Percentiles rank a stretch among this genome's conserved stretches.
Conservation (phyloP, 2,329 filamentous ascomycete genomes). For the Escovopsis sp. region DNA sequence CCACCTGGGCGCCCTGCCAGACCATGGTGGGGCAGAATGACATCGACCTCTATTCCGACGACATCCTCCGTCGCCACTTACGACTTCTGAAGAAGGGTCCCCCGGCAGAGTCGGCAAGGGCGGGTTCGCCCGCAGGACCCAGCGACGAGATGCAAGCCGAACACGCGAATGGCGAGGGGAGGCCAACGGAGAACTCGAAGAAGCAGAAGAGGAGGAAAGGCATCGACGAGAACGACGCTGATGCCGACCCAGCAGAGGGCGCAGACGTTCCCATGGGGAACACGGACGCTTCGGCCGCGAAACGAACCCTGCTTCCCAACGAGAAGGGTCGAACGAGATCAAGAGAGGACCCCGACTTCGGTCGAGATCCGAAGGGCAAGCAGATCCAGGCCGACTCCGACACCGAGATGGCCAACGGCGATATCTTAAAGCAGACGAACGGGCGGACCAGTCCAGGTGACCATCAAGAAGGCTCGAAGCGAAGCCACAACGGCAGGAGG, state of each 20-base stretch:
- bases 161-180: conserved; percentile 2
- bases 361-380: neutral
- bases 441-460: neutral
- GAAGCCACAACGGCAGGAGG: conserved; percentile 1
- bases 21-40: conserved; percentile 42
- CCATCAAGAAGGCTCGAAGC: neutral
- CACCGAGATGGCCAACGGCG: conserved; percentile 1
- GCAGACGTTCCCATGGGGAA: conserved; percentile 5
- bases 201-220: conserved; percentile 4
- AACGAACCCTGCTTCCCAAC: no score
- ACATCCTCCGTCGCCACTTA: conserved; percentile 25
- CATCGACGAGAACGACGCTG: conserved; percentile 6
- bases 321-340: neutral
- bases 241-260: conserved; percentile 9
- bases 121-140: conserved; percentile 3
- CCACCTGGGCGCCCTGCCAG: conserved; percentile 48
- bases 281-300: conserved; percentile 1
- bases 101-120: conserved; percentile 2
- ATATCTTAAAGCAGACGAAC: conserved; percentile 1
- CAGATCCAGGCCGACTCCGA: neutral
- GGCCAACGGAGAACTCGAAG: conserved; percentile 2
- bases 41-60: conserved; percentile 36
- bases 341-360: neutral
- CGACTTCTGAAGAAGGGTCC: conserved; percentile 13
- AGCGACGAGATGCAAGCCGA: conserved; percentile 11